These are phyloP conservation scores for Lipomyces yamanashiensis DNA, from an alignment of 805 yeast species.

Conservation along the genomic window DNA sequence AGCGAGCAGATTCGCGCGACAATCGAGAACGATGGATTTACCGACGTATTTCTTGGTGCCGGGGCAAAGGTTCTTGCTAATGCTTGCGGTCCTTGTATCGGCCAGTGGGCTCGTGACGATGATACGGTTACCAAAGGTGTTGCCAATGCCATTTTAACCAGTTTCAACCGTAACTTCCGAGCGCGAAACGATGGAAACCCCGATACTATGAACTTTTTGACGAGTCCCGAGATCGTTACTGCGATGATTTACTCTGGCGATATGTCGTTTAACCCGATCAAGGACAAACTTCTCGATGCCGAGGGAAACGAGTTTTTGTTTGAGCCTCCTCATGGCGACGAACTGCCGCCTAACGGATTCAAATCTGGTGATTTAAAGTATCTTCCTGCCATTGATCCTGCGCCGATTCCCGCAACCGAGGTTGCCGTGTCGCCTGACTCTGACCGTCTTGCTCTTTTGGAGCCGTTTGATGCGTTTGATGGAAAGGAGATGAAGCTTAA, in stretches of 20 bases:
- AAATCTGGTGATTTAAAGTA: constrained; percentile 86
- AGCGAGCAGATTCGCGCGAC: constrained; percentile 98
- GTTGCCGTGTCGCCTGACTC: constrained; percentile 86
- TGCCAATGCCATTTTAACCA: constrained; percentile 94
- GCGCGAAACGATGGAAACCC: constrained; percentile 99
- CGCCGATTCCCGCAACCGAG: constrained; percentile 71
- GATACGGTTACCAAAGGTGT: constrained; percentile 75
- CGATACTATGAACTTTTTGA: constrained; percentile 93
- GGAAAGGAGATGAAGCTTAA: constrained; percentile 94
- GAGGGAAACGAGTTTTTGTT: constrained; percentile 91
- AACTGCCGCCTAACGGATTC: constrained; percentile 88
- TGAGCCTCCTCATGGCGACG: constrained; percentile 85
- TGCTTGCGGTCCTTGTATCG: constrained; percentile 99
- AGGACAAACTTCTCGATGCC: constrained; percentile 83
- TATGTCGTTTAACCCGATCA: constrained; percentile 93
- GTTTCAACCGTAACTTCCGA: constrained; percentile 97
- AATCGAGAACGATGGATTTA: constrained; percentile 93
- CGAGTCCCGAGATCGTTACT: constrained; percentile 92
- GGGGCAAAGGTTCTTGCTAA: constrained; percentile 96
- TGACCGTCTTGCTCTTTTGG: constrained; percentile 93
- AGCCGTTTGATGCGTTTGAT: constrained; percentile 95
- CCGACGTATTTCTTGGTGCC: constrained; percentile 82
- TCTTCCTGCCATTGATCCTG: constrained; percentile 91
- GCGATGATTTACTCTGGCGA: constrained; percentile 96
- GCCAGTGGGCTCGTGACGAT: constrained; percentile 97